phyloP scores from a whole-genome alignment of 345 rosid species.

The Triadica sebifera region DNA sequence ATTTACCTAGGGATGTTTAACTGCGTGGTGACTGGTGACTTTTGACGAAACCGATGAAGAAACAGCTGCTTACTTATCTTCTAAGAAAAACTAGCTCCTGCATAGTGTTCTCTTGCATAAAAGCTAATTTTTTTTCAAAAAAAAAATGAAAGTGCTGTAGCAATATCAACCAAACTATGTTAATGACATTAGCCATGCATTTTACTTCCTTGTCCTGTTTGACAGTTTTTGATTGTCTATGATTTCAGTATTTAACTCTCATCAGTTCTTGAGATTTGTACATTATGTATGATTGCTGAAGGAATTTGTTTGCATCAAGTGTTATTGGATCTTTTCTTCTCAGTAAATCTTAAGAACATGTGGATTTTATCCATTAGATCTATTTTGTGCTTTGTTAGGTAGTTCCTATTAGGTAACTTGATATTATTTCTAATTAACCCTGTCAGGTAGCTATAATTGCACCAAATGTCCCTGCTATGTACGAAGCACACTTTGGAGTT shows the following conservation, averaged over 20 bases:
- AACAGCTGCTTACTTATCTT: background rate
- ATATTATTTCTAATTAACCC: background rate
- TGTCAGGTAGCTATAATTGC: slow-evolving; percentile 81
- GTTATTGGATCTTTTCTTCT: background rate
- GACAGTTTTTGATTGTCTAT: background rate
- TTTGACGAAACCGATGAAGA: background rate
- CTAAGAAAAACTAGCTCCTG: background rate
- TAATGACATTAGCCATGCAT: background rate
- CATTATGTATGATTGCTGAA: background rate
- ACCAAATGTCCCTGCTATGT: slow-evolving; percentile 80
- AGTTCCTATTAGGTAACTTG: background rate
- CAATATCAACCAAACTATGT: background rate
- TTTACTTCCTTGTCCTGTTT: background rate
- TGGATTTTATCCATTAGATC: background rate
- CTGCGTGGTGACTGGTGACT: background rate
- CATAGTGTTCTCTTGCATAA: background rate
- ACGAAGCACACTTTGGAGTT: slow-evolving; percentile 88
- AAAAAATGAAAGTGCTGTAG: background rate
- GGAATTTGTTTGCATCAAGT: background rate
- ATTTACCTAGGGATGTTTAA: background rate
- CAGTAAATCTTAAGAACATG: background rate
- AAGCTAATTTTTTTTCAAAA: background rate
- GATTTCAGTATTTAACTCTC: background rate
- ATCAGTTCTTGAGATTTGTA: background rate
- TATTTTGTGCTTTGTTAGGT: background rate